phyloP scores from a whole-genome alignment of 331 rosid genomes.

The Prunus yedoensis region DNA sequence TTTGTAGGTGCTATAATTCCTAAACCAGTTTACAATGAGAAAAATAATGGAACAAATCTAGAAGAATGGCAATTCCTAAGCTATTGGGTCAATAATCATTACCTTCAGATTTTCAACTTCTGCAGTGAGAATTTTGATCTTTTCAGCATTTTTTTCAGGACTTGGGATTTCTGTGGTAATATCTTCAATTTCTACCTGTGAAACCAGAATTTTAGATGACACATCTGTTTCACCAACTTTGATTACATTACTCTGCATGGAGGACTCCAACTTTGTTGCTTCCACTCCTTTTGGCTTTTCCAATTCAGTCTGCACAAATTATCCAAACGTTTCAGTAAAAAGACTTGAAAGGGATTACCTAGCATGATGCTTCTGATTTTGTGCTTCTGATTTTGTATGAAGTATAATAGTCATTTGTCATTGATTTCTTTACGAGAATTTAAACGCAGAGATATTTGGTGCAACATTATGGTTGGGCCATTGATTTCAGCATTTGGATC shows the following conservation, averaged over 20 bases:
- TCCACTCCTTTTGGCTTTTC: conserved; percentile 31
- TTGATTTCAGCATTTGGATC: no score
- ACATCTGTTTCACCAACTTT: conserved; percentile 29
- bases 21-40: conserved; percentile 1
- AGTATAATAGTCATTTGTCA: neutral
- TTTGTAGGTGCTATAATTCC: neutral
- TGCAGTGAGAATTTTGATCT: conserved; percentile 11
- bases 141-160: conserved; percentile 49
- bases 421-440: neutral
- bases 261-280: conserved; percentile 1
- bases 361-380: no score
- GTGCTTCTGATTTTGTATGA: neutral
- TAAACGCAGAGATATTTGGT: neutral
- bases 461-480: no score
- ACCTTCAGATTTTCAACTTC: conserved; percentile 57
- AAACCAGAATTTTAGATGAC: conserved; percentile 41
- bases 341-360: neutral
- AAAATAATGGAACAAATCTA: neutral
- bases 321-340: conserved; percentile 6
- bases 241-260: conserved; percentile 8
- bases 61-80: neutral
- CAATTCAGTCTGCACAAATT: conserved; percentile 25
- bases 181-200: conserved; percentile 41
- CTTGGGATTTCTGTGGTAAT: conserved; percentile 39
- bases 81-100: conserved; percentile 12